Percentiles rank a stretch among this genome's conserved stretches.
These are phyloP conservation scores for Pichia rugopelliculosa DNA, from an alignment of 805 yeast species.

Conservation along the genomic window DNA sequence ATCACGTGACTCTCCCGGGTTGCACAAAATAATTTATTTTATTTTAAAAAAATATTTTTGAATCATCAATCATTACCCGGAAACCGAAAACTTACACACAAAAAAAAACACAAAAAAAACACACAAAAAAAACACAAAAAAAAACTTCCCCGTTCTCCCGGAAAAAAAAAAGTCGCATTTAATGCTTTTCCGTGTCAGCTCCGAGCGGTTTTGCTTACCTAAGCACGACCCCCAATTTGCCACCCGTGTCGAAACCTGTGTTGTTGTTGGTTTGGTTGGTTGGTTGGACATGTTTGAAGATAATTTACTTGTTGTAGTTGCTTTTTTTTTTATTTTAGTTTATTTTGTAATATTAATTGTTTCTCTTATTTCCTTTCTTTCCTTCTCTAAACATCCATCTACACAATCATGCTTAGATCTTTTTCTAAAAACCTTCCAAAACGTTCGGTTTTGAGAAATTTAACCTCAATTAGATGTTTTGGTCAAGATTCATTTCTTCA, in stretches of 20 bases:
- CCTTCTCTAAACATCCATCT: not conserved
- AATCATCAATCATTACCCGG: too few species aligned
- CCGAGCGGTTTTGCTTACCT: constrained; percentile 2
- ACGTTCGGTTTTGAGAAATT: constrained; percentile 16
- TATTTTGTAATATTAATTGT: not conserved
- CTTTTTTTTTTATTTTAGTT: not conserved
- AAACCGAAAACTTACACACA: too few species aligned
- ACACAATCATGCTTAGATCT: constrained; percentile 23
- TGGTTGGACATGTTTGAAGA: too few species aligned
- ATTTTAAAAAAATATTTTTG: too few species aligned
- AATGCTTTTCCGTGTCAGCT: constrained; percentile 14
- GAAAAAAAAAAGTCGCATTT: too few species aligned
- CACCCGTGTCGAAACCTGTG: not conserved
- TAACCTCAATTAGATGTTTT: constrained; percentile 26
- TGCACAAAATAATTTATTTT: too few species aligned
- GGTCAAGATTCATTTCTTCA: constrained; percentile 69
- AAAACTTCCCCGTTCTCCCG: not conserved
- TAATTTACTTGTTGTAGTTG: not conserved
- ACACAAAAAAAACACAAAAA: too few species aligned
- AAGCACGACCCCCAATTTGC: not conserved
- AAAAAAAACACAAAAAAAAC: too few species aligned
- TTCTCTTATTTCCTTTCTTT: not conserved
- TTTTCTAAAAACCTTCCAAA: constrained; percentile 19
- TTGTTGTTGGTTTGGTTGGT: not conserved
- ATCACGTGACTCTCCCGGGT: too few species aligned